These are phyloP conservation scores for Papiliotrema laurentii DNA, from an alignment of 1,284 basidiomycete species.

Conservation along the genomic window DNA sequence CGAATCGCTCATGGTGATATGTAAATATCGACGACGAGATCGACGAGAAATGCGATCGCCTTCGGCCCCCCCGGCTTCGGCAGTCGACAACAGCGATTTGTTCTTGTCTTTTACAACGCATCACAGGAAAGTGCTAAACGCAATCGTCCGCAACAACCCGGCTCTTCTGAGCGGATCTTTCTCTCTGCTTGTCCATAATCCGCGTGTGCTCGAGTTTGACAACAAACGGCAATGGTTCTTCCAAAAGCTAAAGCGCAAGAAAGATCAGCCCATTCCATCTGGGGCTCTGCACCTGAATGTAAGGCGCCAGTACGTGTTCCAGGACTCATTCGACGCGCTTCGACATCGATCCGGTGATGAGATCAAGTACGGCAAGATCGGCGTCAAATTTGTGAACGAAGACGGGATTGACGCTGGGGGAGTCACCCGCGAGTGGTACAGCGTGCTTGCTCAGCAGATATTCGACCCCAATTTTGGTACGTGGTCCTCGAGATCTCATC, in stretches of 20 bases:
- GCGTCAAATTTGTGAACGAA: slow-evolving; percentile 93
- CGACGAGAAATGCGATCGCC: slow-evolving; percentile 31
- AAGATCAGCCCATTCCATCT: slow-evolving; percentile 68
- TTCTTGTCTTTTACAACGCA: slow-evolving; percentile 93
- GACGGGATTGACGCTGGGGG: slow-evolving; percentile 98
- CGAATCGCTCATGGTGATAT: slow-evolving; percentile 95
- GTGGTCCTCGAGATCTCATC: slow-evolving; percentile 4
- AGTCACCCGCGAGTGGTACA: slow-evolving; percentile 98
- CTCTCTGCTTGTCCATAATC: slow-evolving; percentile 91
- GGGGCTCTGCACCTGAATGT: slow-evolving; percentile 86
- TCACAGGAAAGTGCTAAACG: slow-evolving; percentile 90
- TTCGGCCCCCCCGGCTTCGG: slow-evolving; percentile 55
- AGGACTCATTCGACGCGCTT: slow-evolving; percentile 92
- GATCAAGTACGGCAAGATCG: slow-evolving; percentile 97
- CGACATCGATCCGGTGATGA: slow-evolving; percentile 89
- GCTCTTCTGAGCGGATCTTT: slow-evolving; percentile 98
- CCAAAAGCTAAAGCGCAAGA: slow-evolving; percentile 87
- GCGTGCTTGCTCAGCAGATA: slow-evolving; percentile 95
- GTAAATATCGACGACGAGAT: slow-evolving; percentile 62
- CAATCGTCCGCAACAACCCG: slow-evolving; percentile 97
- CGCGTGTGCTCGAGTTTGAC: slow-evolving; percentile 97
- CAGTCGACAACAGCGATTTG: slow-evolving; percentile 64
- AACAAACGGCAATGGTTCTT: slow-evolving; percentile 99
- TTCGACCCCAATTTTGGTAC: slow-evolving; percentile 91
- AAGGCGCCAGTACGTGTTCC: slow-evolving; percentile 87